phyloP scores from a whole-genome alignment of 306 rosid species.

The Quercus aquifolioides region DNA sequence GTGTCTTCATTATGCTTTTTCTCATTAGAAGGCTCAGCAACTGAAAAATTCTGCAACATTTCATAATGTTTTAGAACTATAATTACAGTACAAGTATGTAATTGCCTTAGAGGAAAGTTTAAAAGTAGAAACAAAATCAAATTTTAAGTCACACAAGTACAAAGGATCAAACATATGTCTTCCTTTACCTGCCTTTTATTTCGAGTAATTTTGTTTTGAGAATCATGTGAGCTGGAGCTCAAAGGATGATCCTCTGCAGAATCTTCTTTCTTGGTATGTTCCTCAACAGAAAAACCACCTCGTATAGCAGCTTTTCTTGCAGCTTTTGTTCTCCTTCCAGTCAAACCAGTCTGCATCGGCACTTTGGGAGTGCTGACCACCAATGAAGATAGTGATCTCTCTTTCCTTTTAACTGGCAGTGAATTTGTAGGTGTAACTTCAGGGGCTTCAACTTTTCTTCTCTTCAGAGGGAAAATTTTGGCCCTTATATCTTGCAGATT shows the following conservation, averaged over 20 bases:
- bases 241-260: conserved; percentile 51
- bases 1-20: conserved; percentile 34
- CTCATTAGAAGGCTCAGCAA: conserved; percentile 60
- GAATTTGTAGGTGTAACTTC: conserved; percentile 60
- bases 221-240: conserved; percentile 52
- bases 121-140: background rate
- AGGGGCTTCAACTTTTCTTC: conserved; percentile 54
- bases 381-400: conserved; percentile 92
- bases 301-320: conserved; percentile 75
- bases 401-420: conserved; percentile 84
- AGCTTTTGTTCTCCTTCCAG: conserved; percentile 84
- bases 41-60: conserved; percentile 50
- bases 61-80: conserved; percentile 4
- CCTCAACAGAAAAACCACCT: conserved; percentile 53
- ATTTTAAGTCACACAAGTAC: background rate
- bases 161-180: background rate
- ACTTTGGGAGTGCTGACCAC: conserved; percentile 90
- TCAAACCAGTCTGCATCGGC: conserved; percentile 64
- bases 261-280: conserved; percentile 57
- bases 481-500: conserved; percentile 93
- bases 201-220: conserved; percentile 35
- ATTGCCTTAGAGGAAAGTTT: background rate
- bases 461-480: conserved; percentile 71
- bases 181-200: conserved; percentile 44
- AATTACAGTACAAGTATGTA: conserved; percentile 2